phyloP scores from a whole-genome alignment of 495 filamentous ascomycete genomes.

The Neurospora terricola region DNA sequence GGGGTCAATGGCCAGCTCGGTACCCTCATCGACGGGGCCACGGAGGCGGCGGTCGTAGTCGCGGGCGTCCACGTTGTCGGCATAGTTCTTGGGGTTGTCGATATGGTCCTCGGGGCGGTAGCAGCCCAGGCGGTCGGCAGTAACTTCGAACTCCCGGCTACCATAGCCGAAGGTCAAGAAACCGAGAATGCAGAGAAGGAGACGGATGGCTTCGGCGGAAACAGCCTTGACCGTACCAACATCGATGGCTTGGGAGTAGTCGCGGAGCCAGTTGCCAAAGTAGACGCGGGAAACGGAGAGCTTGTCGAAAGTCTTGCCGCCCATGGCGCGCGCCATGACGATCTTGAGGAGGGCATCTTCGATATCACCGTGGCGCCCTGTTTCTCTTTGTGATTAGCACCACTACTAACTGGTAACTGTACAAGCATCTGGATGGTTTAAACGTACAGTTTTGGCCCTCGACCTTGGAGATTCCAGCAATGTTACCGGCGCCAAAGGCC shows the following conservation, averaged over 20 bases:
- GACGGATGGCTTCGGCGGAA: conserved; percentile 78
- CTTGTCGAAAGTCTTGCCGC: conserved; percentile 80
- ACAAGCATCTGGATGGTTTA: too few relatives aligned
- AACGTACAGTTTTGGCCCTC: conserved; percentile 67
- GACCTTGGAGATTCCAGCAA: conserved; percentile 61
- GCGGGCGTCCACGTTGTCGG: conserved; percentile 77
- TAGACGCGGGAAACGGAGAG: conserved; percentile 75
- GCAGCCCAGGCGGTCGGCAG: conserved; percentile 73
- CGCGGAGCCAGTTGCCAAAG: conserved; percentile 89
- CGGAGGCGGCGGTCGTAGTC: conserved; percentile 69
- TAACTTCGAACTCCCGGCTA: conserved; percentile 88
- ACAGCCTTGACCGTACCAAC: conserved; percentile 83
- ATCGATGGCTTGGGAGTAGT: conserved; percentile 75
- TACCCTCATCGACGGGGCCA: conserved; percentile 67
- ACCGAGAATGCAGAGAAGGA: conserved; percentile 56
- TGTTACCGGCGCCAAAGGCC: conserved; percentile 86
- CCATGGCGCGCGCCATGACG: conserved; percentile 62
- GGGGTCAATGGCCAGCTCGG: conserved; percentile 66
- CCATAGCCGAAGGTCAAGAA: conserved; percentile 67
- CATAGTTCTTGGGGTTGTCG: conserved; percentile 69
- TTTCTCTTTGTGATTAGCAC: background rate
- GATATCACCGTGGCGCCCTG: conserved; percentile 89
- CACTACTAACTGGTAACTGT: background rate
- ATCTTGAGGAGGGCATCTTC: conserved; percentile 77
- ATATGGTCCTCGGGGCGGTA: conserved; percentile 86